Base-by-base conservation (phyloP, 495 filamentous ascomycete species). In the Penicillium alfredii region DNA sequence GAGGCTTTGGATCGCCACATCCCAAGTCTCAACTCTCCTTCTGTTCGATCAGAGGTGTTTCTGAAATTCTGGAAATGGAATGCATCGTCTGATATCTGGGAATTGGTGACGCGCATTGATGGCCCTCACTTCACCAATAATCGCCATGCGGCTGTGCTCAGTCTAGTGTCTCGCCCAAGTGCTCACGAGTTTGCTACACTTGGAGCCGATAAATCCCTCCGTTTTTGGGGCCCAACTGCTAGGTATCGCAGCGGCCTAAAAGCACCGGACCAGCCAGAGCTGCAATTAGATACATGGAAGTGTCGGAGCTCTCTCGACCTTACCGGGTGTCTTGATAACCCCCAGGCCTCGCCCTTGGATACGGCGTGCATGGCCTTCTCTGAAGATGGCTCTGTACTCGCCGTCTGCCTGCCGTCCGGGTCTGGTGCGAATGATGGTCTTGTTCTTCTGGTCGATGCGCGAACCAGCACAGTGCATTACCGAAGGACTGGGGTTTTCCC, bases 21-120 rank as follows among this genome's bases (percentile, higher is more conserved):
- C 8, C 49, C 58, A 20, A 55, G 61, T 15, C 52, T 55, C 12
- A 21, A 51, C 3, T 58, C 52, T 4, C 16, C 33, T 15, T n/a
- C 28, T 5, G 14, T 31, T 16, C 50, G 33, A 12, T 72, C 74
- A 4, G 92, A 99, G 51, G 71, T 86, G 2, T 84, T 80, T 45
- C 64, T 99, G 14, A 95, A 90, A 49, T 90, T 99, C 54, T 99
- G 92, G 92, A 72, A 73, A 35, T 87, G 86, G 72, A 76, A 73
- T 24, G 58, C 71, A 13, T 73, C 77, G 20, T 71, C 68, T 20
- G 68, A 70, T 25, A 55, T 66, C 2, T 86, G 89, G 73, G 77
- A 86, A 51, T 63, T 97, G 8, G 76, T 84, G 18, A 81, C 87
- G 5, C 73, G 90, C 12, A 76, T 97, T 25, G 85, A 94, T 56